Percentiles rank a stretch among this genome's conserved stretches.
These are phyloP conservation scores for Pyricularia grisea DNA, from an alignment of 2,329 filamentous ascomycete genomes.

Conservation along the genomic window DNA sequence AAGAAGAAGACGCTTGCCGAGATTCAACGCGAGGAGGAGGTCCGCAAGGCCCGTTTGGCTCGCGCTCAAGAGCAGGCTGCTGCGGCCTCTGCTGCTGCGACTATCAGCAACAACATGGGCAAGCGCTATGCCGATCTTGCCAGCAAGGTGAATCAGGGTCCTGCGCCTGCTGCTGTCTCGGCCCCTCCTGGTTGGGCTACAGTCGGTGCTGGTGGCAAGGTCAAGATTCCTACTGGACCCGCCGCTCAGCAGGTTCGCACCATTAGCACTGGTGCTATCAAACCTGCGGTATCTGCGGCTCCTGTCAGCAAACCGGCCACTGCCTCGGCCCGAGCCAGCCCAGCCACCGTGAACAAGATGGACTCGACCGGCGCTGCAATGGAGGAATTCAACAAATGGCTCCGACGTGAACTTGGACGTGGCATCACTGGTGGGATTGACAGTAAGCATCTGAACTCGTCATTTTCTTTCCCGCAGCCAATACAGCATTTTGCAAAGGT, in stretches of 20 bases:
- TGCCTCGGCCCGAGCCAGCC: slow-evolving; percentile 20
- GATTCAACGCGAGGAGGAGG: slow-evolving; percentile 94
- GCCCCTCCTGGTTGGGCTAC: slow-evolving; percentile 75
- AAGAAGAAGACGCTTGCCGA: slow-evolving; percentile 88
- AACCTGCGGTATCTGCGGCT: slow-evolving; percentile 29
- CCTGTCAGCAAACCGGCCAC: slow-evolving; percentile 15
- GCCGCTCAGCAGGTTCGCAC: slow-evolving; percentile 34
- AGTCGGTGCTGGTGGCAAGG: slow-evolving; percentile 87
- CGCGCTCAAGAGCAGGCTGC: slow-evolving; percentile 46
- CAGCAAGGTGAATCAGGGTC: slow-evolving; percentile 48
- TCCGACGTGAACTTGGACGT: slow-evolving; percentile 66
- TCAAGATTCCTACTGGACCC: slow-evolving; percentile 61
- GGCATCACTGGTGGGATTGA: slow-evolving; percentile 51
- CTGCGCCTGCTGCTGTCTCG: slow-evolving; percentile 34
- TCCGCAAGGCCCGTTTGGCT: slow-evolving; percentile 56
- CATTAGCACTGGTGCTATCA: slow-evolving; percentile 30
- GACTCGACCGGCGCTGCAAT: slow-evolving; percentile 45
- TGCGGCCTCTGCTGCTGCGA: slow-evolving; percentile 31
- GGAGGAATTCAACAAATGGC: slow-evolving; percentile 94
- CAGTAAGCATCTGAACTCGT: slow-evolving; percentile 30
- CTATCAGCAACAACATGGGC: slow-evolving; percentile 31
- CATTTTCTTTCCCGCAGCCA: slow-evolving; percentile 2
- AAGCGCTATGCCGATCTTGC: slow-evolving; percentile 96
- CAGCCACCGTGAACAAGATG: slow-evolving; percentile 30
- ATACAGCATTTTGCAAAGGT: not conserved